Evolutionary conservation across 768 basidiomycete genomes (phyloP).

Genomic region (Lentinula boryana): DNA sequence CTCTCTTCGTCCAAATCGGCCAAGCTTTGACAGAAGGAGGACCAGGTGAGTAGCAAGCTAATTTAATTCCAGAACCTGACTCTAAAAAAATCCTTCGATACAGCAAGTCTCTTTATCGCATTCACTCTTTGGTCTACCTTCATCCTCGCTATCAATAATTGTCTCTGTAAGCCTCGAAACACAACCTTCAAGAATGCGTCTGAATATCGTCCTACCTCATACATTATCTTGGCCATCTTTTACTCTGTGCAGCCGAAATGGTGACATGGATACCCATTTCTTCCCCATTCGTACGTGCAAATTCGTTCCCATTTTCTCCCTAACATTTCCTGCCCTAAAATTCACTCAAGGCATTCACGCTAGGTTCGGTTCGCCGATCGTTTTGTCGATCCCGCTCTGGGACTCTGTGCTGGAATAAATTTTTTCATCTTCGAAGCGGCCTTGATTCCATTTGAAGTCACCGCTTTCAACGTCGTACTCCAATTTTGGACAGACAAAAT

Average conservation of each 20-base stretch:
- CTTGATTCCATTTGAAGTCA: conserved; percentile 44
- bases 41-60: conserved; percentile 40
- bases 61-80: conserved; percentile 19
- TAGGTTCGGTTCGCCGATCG: conserved; percentile 54
- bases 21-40: conserved; percentile 53
- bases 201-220: too few relatives aligned
- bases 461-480: conserved; percentile 47
- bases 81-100: conserved; percentile 6
- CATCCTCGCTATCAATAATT: conserved; percentile 43
- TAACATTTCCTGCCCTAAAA: background rate
- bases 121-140: conserved; percentile 45
- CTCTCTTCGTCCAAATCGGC: conserved; percentile 72
- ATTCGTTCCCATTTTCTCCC: background rate
- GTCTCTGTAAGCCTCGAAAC: conserved; percentile 25
- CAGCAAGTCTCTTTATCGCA: conserved; percentile 44
- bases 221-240: too few relatives aligned
- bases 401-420: conserved; percentile 50
- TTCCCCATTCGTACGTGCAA: conserved; percentile 55
- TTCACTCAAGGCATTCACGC: background rate
- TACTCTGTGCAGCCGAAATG: conserved; percentile 56
- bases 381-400: conserved; percentile 53
- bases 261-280: conserved; percentile 77
- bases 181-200: too few relatives aligned
- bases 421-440: conserved; percentile 49
- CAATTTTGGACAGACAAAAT: conserved; percentile 50